phyloP scores from a whole-genome alignment of 176 grass and related monocot genomes.

The Phragmites australis region DNA sequence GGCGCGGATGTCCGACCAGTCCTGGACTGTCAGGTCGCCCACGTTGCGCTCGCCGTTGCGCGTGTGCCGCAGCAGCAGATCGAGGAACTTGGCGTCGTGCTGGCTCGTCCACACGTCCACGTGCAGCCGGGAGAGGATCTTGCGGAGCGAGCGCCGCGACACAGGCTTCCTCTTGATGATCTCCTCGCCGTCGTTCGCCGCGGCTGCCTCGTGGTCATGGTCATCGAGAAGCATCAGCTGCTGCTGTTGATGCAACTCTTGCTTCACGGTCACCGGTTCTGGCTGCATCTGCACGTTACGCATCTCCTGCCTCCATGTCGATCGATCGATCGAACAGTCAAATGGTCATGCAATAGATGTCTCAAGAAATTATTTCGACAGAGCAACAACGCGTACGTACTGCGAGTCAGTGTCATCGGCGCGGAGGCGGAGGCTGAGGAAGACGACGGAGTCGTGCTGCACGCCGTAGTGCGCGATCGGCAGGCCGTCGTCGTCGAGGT shows the following conservation, averaged over 20 bases:
- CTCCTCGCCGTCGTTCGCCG: background rate
- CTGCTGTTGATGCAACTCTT: background rate
- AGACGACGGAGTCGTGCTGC: slow-evolving; percentile 39
- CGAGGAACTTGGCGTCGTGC: slow-evolving; percentile 45
- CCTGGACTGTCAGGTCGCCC: slow-evolving; percentile 26
- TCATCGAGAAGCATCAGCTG: background rate
- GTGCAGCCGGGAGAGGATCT: slow-evolving; percentile 47
- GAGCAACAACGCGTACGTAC: slow-evolving; percentile 8
- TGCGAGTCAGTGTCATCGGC: background rate
- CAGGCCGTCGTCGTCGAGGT: slow-evolving; percentile 37
- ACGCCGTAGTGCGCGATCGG: slow-evolving; percentile 41
- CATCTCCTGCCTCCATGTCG: slow-evolving; percentile 22
- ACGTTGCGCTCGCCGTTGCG: background rate
- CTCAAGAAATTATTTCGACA: too few species aligned
- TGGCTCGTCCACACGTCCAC: slow-evolving; percentile 46
- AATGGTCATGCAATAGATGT: too few species aligned
- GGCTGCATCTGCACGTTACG: background rate
- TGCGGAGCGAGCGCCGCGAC: slow-evolving; percentile 44
- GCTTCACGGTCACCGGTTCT: background rate
- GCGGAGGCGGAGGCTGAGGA: slow-evolving; percentile 48
- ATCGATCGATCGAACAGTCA: background rate
- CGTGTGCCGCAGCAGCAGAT: slow-evolving; percentile 31
- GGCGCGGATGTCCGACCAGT: slow-evolving; percentile 32
- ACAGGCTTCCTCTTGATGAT: slow-evolving; percentile 21
- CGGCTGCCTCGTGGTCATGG: background rate